Evolutionary conservation across 106 monocot genomes (phyloP).

Genomic region (Allium sativum): DNA sequence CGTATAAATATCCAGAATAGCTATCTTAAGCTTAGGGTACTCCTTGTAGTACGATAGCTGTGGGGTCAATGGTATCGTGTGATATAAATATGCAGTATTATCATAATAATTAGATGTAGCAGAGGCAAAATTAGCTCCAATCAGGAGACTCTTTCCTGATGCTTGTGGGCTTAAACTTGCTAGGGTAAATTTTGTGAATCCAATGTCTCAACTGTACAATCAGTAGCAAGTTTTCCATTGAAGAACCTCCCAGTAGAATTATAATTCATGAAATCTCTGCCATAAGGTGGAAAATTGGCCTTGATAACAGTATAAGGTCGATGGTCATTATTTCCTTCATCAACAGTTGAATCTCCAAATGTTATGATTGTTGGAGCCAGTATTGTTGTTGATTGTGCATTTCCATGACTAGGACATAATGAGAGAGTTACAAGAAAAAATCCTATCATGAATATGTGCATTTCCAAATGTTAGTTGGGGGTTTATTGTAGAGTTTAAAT

Average conservation of each 20-base stretch:
- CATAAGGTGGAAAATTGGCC: constrained; percentile 76
- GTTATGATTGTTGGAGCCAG: constrained; percentile 70
- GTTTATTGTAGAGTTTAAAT: too few relatives aligned
- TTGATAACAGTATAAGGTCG: constrained; percentile 33
- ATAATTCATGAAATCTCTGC: constrained; percentile 65
- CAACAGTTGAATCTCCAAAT: constrained; percentile 81
- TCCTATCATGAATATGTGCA: too few relatives aligned
- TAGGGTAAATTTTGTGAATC: constrained; percentile 46
- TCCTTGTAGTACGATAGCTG: constrained; percentile 71
- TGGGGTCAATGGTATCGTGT: constrained; percentile 55
- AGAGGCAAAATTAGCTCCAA: constrained; percentile 87
- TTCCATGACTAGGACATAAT: background rate
- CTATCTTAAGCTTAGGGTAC: constrained; percentile 56
- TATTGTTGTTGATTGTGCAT: constrained; percentile 24
- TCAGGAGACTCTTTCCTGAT: constrained; percentile 74
- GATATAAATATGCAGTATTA: constrained; percentile 33
- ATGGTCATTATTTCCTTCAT: constrained; percentile 87
- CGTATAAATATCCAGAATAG: constrained; percentile 64
- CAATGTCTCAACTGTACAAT: constrained; percentile 77
- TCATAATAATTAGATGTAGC: constrained; percentile 71
- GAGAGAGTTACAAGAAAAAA: constrained; percentile 7
- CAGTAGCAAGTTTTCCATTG: constrained; percentile 83
- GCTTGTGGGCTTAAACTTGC: constrained; percentile 72
- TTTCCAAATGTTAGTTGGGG: too few relatives aligned
- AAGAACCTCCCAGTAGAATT: constrained; percentile 77